A percentile compares a stretch with the other conserved stretches of the same genome.
Conservation (phyloP, 345 rosid genomes). For the Syzygium aqueum region DNA sequence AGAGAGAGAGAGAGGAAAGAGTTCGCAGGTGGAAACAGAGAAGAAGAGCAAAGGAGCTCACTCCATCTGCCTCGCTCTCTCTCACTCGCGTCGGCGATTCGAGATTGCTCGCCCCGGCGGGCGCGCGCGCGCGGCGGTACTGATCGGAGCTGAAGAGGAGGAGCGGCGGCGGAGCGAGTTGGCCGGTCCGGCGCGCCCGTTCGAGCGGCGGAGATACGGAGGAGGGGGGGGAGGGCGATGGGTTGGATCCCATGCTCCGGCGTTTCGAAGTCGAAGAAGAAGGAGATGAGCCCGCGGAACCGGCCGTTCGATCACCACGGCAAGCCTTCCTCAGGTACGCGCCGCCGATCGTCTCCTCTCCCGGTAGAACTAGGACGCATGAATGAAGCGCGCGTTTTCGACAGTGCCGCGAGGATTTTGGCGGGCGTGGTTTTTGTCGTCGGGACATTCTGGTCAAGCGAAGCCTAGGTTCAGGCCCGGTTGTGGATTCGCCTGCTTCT, state of each 20-base stretch:
- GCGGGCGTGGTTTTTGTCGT: not conserved
- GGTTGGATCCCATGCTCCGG: conserved; percentile 77
- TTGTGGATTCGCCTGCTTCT: not conserved
- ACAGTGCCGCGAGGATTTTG: not conserved
- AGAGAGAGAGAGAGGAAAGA: not conserved
- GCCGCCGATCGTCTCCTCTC: not conserved
- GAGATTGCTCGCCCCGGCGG: not conserved
- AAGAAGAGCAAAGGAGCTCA: not conserved
- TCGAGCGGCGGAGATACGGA: not conserved
- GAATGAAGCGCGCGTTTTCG: not conserved
- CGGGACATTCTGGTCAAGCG: not conserved
- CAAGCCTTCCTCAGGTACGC: conserved; percentile 27
- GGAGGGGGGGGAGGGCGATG: conserved; percentile 16
- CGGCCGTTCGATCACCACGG: conserved; percentile 17
- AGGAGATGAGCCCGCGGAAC: conserved; percentile 4
- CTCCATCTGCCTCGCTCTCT: not conserved
- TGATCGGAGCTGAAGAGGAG: not conserved
- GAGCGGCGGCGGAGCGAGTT: not conserved
- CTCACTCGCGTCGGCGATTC: not conserved
- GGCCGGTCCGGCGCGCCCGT: not conserved
- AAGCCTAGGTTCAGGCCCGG: not conserved
- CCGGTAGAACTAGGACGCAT: not conserved
- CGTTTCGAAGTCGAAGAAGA: conserved; percentile 34
- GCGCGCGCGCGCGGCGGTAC: not conserved
- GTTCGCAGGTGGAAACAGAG: not conserved